Evolutionary conservation across 345 rosid genomes (phyloP).

Genomic region (Crucihimalaya himalaica): DNA sequence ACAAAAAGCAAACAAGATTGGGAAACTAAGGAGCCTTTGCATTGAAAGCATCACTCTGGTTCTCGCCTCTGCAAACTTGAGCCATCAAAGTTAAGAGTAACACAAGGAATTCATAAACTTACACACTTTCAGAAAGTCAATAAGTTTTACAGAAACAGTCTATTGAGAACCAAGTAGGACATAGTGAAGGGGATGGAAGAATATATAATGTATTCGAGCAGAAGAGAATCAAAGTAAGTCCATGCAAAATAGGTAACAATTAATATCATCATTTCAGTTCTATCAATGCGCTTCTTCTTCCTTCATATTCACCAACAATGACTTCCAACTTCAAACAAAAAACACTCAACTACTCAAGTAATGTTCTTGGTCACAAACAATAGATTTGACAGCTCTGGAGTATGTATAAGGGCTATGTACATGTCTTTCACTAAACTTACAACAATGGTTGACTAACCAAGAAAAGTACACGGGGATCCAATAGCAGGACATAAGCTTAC

Average conservation of each 20-base stretch:
- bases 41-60: background rate
- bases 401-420: constrained; percentile 5
- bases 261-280: constrained; percentile 12
- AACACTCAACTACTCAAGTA: background rate
- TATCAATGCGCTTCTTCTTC: background rate
- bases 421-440: constrained; percentile 22
- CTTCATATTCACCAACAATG: constrained; percentile 1
- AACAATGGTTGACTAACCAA: constrained; percentile 3
- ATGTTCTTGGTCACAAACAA: background rate
- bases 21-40: background rate
- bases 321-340: constrained; percentile 7
- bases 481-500: constrained; percentile 19
- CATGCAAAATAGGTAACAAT: background rate
- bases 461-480: constrained; percentile 19
- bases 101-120: background rate
- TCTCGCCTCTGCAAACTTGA: background rate
- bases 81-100: background rate
- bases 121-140: background rate
- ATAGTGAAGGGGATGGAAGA: background rate
- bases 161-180: background rate
- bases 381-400: background rate
- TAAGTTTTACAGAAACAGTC: background rate
- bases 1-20: background rate
- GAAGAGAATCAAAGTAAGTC: constrained; percentile 8
- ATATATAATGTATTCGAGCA: background rate